A percentile compares a stretch with the other conserved stretches of the same genome.
Evolutionary conservation across 2,329 filamentous ascomycete species (phyloP).

Genomic region (Pleurostoma richardsiae): DNA sequence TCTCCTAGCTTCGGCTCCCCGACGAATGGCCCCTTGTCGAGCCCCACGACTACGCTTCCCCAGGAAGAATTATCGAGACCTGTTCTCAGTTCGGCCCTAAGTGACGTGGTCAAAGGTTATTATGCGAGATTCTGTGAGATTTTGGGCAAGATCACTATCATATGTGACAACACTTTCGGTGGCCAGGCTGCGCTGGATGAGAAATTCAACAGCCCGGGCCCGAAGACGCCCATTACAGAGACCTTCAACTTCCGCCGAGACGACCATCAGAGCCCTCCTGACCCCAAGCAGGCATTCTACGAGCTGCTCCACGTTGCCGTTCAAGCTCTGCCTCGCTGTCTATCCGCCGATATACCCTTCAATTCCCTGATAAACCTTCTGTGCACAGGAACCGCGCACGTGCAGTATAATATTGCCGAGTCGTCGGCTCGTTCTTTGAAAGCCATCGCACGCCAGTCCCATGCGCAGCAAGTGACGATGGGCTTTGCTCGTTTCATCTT

Average conservation of each 20-base stretch:
- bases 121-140: constrained; percentile 93
- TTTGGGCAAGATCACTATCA: constrained; percentile 88
- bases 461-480: constrained; percentile 93
- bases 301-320: constrained; percentile 93
- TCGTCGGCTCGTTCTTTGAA: constrained; percentile 92
- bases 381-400: constrained; percentile 94
- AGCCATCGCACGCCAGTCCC: constrained; percentile 87
- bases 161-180: constrained; percentile 95
- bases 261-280: constrained; percentile 64
- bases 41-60: constrained; percentile 16
- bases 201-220: constrained; percentile 80
- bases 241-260: constrained; percentile 91
- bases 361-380: constrained; percentile 90
- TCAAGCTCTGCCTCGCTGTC: constrained; percentile 88
- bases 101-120: constrained; percentile 74
- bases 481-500: constrained; percentile 98
- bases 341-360: constrained; percentile 86
- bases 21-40: constrained; percentile 16
- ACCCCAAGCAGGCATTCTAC: constrained; percentile 92
- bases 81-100: constrained; percentile 57
- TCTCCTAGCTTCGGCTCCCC: constrained; percentile 44
- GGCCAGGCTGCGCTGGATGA: constrained; percentile 94
- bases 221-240: constrained; percentile 92
- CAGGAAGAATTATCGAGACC: constrained; percentile 64
- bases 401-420: constrained; percentile 84